These are phyloP conservation scores for Ceraceosorus guamensis DNA, from an alignment of 1,284 basidiomycete genomes.

Conservation along the genomic window DNA sequence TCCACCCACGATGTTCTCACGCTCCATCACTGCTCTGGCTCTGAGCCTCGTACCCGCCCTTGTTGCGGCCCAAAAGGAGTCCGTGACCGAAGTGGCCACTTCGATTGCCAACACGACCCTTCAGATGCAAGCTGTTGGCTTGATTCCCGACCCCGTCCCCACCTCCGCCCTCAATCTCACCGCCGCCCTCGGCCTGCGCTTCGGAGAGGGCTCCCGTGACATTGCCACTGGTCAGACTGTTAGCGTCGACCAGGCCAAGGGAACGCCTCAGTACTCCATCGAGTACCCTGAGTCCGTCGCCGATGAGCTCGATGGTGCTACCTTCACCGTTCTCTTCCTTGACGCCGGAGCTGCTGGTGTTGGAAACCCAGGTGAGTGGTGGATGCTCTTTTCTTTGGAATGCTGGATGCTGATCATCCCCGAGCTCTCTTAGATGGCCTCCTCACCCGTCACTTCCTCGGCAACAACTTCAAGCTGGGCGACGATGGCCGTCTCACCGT, in stretches of 20 bases:
- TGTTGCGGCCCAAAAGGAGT: neutral
- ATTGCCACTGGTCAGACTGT: neutral
- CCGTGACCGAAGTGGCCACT: neutral
- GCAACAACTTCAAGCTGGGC: slow-evolving; percentile 3
- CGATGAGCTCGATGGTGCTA: neutral
- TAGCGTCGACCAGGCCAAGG: neutral
- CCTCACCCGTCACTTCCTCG: slow-evolving; percentile 6
- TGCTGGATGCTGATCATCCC: neutral
- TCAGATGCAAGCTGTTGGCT: neutral
- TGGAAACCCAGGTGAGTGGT: neutral
- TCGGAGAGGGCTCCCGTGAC: neutral
- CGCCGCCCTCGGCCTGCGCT: neutral
- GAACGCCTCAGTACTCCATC: neutral
- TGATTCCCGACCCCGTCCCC: neutral
- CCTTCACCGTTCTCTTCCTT: neutral
- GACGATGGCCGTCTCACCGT: neutral
- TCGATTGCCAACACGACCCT: neutral
- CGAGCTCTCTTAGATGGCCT: neutral
- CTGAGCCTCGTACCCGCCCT: neutral
- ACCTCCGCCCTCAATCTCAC: neutral
- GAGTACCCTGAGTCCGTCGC: neutral
- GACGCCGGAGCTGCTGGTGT: neutral
- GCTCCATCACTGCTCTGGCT: neutral
- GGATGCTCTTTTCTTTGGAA: neutral
- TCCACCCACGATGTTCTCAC: neutral